These are phyloP conservation scores for Sclerotinia minor DNA, from an alignment of 2,329 filamentous ascomycete species.

Conservation along the genomic window DNA sequence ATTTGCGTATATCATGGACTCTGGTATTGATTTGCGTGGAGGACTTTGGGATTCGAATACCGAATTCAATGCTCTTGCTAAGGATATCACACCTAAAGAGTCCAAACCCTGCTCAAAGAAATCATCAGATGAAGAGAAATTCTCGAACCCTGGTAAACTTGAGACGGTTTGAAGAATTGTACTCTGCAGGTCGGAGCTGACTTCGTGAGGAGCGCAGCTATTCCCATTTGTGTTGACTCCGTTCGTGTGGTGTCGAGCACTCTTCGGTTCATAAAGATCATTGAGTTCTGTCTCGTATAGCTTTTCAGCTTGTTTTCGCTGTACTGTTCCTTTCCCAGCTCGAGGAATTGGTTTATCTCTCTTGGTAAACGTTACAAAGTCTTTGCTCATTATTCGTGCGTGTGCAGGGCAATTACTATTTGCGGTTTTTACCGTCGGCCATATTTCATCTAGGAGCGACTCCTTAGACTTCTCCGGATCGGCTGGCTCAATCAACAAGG, in stretches of 20 bases:
- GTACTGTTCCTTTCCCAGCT: constrained; percentile 44
- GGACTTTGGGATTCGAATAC: neutral
- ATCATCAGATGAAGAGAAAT: neutral
- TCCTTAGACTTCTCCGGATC: constrained; percentile 4
- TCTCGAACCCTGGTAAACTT: constrained; percentile 12
- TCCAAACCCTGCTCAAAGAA: constrained; percentile 25
- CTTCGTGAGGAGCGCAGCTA: neutral
- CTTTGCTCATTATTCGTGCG: constrained; percentile 35
- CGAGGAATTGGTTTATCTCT: constrained; percentile 41
- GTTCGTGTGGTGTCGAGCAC: neutral
- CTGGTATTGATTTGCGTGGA: neutral
- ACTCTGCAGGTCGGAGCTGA: neutral
- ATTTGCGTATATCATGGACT: constrained; percentile 9
- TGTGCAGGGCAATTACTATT: constrained; percentile 39
- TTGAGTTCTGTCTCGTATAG: constrained; percentile 37
- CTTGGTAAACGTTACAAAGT: constrained; percentile 38
- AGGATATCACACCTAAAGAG: constrained; percentile 23
- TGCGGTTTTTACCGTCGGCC: constrained; percentile 40
- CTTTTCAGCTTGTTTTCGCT: constrained; percentile 38
- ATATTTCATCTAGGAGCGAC: constrained; percentile 26
- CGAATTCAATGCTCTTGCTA: constrained; percentile 5
- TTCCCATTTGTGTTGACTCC: neutral
- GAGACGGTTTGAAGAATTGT: neutral
- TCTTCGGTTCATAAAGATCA: constrained; percentile 31
- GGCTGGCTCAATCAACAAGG: constrained; percentile 42